Evolutionary conservation across 2,329 filamentous ascomycete genomes (phyloP), one percentile per base, ranked within the genome.

Genomic region (Fusarium torreyae): DNA sequence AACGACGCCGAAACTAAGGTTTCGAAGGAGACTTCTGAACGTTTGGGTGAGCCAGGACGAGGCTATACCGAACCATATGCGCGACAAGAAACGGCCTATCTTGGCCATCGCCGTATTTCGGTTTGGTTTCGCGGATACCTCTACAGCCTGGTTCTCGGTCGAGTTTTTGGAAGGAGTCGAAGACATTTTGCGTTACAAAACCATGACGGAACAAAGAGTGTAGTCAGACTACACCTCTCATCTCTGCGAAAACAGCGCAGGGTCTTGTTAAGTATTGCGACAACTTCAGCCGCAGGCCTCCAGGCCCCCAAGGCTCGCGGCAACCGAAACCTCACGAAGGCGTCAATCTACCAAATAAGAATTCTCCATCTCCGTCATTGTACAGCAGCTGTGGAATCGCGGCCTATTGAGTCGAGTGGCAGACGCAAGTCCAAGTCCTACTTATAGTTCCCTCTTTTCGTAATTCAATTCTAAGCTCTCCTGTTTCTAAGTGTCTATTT

Each of bases 11-110:
- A 61, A 26, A 3, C 51, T 20, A 20, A 56, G 38, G 13, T 51
- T 51, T 14, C 51, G 57, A 33, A 61, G 50, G 18, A 50, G 44
- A 17, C 22, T 55, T 11, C 18, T 20, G 24, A 45, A 55, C n/a
- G 28, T 31, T 17, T 53, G 24, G 9, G 45, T 20, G 7, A 59
- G 11, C 31, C 34, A 5, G 17, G 55, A 44, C 6, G 40, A 43
- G 8, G 26, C 31, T 33, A 54, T 26, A 34, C 39, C 15, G 14
- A 31, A 42, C 49, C 49, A 20, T 33, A 39, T 38, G 14, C 8
- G 20, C 36, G 28, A 20, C 15, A 31, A 22, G 9, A 56, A 20
- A 34, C 34, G 20, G 15, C 33, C 6, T 26, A 34, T 20, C n/a
- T 46, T 46, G 6, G 8, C 17, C 14, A 17, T 43, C 14, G 24